Evolutionary conservation across 371 early-diverging fungal genomes (phyloP).

Genomic region (Synchytrium microbalum): DNA sequence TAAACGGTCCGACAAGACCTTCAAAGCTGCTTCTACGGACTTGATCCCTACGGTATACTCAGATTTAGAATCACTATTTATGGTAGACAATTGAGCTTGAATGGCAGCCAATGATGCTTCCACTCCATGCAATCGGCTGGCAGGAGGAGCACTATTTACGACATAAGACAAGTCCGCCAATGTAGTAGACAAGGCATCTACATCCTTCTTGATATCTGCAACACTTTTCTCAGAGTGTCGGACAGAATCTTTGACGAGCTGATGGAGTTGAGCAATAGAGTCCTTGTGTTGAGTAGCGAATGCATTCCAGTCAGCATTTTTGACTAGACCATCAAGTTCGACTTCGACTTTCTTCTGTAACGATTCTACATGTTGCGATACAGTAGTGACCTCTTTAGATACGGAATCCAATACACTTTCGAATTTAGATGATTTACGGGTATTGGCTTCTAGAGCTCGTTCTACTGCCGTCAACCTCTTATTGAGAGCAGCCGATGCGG

Average conservation of each 20-base stretch:
- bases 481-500: neutral
- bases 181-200: too few species aligned
- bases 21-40: neutral
- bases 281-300: neutral
- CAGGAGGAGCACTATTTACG: too few species aligned
- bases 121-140: too few species aligned
- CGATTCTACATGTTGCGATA: neutral
- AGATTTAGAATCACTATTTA: too few species aligned
- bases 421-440: too few species aligned
- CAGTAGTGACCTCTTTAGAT: neutral
- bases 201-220: too few species aligned
- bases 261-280: neutral
- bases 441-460: neutral
- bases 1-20: neutral
- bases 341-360: neutral
- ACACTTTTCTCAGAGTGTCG: too few species aligned
- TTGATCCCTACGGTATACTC: too few species aligned
- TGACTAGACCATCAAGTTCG: neutral
- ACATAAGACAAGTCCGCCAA: too few species aligned
- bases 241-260: neutral
- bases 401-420: neutral
- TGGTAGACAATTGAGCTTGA: too few species aligned
- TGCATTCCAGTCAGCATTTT: neutral
- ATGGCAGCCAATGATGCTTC: neutral
- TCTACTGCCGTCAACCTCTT: neutral